Evolutionary conservation across 2,329 filamentous ascomycete genomes (phyloP).

Genomic region (Colletotrichum shisoi): DNA sequence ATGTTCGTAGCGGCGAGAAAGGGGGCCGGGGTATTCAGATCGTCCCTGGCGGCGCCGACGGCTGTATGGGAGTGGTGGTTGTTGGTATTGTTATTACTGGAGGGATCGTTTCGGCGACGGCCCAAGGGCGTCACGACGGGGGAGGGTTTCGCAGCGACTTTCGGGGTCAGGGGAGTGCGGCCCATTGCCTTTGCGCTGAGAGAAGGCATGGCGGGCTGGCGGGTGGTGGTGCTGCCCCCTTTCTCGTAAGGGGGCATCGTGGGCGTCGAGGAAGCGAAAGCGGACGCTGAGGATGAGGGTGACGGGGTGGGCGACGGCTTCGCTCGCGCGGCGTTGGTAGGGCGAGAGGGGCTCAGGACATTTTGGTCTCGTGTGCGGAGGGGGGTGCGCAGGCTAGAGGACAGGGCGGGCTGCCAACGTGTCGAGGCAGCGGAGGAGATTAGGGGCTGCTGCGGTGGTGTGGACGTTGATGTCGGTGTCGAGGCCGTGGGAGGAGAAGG

Average conservation of each 20-base stretch:
- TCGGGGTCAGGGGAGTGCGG: constrained; percentile 62
- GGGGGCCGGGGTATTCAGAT: constrained; percentile 61
- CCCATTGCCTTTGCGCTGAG: constrained; percentile 67
- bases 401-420: constrained; percentile 36
- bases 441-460: constrained; percentile 9
- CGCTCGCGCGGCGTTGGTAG: constrained; percentile 34
- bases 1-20: constrained; percentile 68
- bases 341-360: constrained; percentile 39
- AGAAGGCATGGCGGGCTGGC: constrained; percentile 71
- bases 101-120: constrained; percentile 41
- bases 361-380: constrained; percentile 38
- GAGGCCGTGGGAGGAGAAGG: constrained; percentile 7
- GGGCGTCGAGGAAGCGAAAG: constrained; percentile 28
- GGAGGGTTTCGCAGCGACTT: constrained; percentile 59
- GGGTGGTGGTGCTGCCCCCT: constrained; percentile 59
- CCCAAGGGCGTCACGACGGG: constrained; percentile 55
- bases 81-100: constrained; percentile 27
- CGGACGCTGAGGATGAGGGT: constrained; percentile 24
- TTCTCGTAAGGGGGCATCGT: constrained; percentile 55
- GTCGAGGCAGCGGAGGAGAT: constrained; percentile 25
- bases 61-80: constrained; percentile 44
- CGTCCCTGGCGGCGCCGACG: constrained; percentile 52
- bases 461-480: constrained; percentile 28
- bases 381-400: constrained; percentile 36
- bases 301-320: constrained; percentile 36